Evolutionary conservation across 2,329 filamentous ascomycete species (phyloP).

Genomic region (Aaosphaeria pasadenensis): DNA sequence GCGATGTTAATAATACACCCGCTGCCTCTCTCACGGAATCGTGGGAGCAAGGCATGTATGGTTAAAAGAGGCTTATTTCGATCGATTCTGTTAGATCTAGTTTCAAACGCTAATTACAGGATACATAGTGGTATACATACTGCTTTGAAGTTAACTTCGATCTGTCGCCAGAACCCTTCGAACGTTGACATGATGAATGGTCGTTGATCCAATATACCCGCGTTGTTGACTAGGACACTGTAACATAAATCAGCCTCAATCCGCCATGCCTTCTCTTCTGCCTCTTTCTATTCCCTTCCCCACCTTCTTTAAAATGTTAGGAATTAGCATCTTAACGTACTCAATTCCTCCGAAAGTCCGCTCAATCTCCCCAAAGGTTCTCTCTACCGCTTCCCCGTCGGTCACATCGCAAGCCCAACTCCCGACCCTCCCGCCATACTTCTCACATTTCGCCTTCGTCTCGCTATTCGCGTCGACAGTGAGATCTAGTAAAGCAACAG

Average conservation of each 20-base stretch:
- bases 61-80: constrained; percentile 19
- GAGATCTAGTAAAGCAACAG: constrained; percentile 24
- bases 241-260: not conserved
- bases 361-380: constrained; percentile 14
- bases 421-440: constrained; percentile 15
- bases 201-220: constrained; percentile 22
- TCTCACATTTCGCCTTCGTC: constrained; percentile 20
- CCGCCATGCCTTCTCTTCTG: not conserved
- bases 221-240: constrained; percentile 26
- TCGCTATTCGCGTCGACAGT: constrained; percentile 11
- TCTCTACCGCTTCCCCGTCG: constrained; percentile 8
- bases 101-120: not conserved
- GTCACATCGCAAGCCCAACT: constrained; percentile 23
- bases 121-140: constrained; percentile 5
- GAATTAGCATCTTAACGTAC: constrained; percentile 1
- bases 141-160: constrained; percentile 32
- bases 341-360: constrained; percentile 20
- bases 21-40: constrained; percentile 17
- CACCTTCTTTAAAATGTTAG: not conserved
- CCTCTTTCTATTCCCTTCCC: not conserved
- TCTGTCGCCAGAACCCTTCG: constrained; percentile 24
- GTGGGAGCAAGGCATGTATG: constrained; percentile 21
- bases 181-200: constrained; percentile 26
- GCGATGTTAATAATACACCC: constrained; percentile 33
- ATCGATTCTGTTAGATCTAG: not conserved